Base-by-base conservation (phyloP, 257 asterid genomes). In the Primulina tabacum region DNA sequence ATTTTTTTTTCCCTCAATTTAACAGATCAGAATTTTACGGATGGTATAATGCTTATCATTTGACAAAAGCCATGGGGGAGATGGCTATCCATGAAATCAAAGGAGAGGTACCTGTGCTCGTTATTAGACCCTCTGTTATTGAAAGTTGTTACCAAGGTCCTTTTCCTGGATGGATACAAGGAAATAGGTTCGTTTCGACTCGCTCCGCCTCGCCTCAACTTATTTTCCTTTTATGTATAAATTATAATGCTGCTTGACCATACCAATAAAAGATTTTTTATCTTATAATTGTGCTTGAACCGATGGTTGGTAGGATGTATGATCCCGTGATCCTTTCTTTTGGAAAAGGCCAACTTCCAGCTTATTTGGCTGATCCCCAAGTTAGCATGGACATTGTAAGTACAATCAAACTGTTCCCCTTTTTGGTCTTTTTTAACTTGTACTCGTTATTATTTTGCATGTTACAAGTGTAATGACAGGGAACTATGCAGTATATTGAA, bases 81-180 rank as follows among this genome's bases (percentile, higher is more conserved):
- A 86, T 86, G 89, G 34, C 68, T 14, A 56, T 86, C 11, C 62
- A 82, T 74, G 85, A 76, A 65, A 78, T 77, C 0, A 72, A 78
- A 69, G 83, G 77, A 12, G 84, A 86, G 3, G 63, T 77, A 8
- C 92, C 92, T 0, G 9, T 80, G 8, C 80, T 86, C 18, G 67
- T 86, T 14, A 67, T 86, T 20, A 40, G 89, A 28, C 92, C 92
- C 6, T 34, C 79, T 14, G 59, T 60, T 8, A 75, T 86, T n/a
- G 87, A 82, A 56, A 80, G 89, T 72, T 64, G 78, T 56, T 80
- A 70, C 17, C 62, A 37, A 35, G 69, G 80, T 0, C 89, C 92
- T 18, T 43, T 83, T 24, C 83, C 86, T 3, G 89, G 91, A 60
- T 86, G 89, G 89, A 83, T 86, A 62, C 89, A 86, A 80, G 91